Base-by-base conservation (phyloP, 306 rosid genomes). In the Argentina anserina region DNA sequence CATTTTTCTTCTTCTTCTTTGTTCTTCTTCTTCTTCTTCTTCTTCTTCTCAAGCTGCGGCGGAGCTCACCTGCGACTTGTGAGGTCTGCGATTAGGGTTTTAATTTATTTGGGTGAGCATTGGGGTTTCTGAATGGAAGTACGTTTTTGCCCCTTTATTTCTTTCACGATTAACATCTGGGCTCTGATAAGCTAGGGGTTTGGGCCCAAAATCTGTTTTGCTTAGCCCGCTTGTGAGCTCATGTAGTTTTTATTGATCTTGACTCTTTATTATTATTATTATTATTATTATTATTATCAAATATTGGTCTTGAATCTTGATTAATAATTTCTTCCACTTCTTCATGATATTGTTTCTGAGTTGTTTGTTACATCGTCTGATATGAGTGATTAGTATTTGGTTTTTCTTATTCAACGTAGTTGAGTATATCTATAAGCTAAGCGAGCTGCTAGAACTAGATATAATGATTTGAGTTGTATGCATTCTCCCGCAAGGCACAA, bases 71-170 rank as follows among this genome's bases (percentile, higher is more conserved):
- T 72, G 55, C 31, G 67, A 58, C 75, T 11, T 58, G 75, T 28
- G 56, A n/a, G n/a, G n/a, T n/a, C n/a, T n/a, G 31, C n/a, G 56
- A 58, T 72, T 72, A 58, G 75, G 67, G 75, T 58, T 72, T 58
- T 53, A 69, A 37, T 40, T 4, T 17, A 36, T 18, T 58, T 15
- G 59, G 42, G 12, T 2, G n/a, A 6, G 3, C 55, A 6, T 5
- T 53, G 34, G 9, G 74, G 47, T 2, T 60, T 9, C 25, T 9
- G 2, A 5, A 0, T 0, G 28, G 39, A 71, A 55, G 17, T 71
- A 55, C 75, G 0, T 18, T 0, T 17, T 53, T 39, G 11, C 65
- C 75, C 65, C 5, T 55, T 17, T 1, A 1, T 70, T 29, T 47
- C 18, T 41, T 15, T 25, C 10, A 31, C 33, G 26, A 9, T 23